A percentile compares a stretch with the other conserved stretches of the same genome.
phyloP scores from a whole-genome alignment of 352 stramenopile species.

The Phytophthora uliginosa region DNA sequence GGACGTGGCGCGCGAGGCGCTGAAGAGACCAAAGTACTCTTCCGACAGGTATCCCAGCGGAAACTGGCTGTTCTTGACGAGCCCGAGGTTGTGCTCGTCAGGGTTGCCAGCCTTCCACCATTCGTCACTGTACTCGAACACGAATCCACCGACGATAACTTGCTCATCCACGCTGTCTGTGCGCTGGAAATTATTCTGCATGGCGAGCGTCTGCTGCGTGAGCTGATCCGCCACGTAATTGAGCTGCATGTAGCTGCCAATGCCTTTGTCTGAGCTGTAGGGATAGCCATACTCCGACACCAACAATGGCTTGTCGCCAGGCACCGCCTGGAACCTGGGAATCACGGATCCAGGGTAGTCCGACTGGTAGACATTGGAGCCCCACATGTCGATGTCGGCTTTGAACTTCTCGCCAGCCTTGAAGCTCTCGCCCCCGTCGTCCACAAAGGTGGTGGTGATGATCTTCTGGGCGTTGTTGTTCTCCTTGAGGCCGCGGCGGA shows the following conservation, averaged over 20 bases:
- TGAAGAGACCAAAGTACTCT: constrained; percentile 67
- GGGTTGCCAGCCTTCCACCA: constrained; percentile 77
- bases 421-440: constrained; percentile 67
- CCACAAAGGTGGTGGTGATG: constrained; percentile 85
- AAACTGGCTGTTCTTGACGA: constrained; percentile 58
- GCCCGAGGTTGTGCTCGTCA: constrained; percentile 62
- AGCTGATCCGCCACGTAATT: constrained; percentile 53
- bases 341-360: constrained; percentile 68
- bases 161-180: constrained; percentile 60
- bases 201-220: constrained; percentile 54
- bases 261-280: constrained; percentile 58
- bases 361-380: constrained; percentile 79
- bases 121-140: constrained; percentile 85
- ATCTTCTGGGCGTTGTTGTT: constrained; percentile 66
- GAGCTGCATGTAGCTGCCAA: constrained; percentile 54
- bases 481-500: constrained; percentile 59
- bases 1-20: constrained; percentile 16
- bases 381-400: constrained; percentile 78
- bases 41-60: constrained; percentile 72
- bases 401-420: constrained; percentile 47
- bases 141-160: constrained; percentile 68
- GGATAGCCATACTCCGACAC: constrained; percentile 76
- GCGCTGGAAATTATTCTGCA: constrained; percentile 68
- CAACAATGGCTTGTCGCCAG: constrained; percentile 55
- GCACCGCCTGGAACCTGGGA: constrained; percentile 56